Base-by-base conservation (phyloP, 1,284 basidiomycete species). In the Cutaneotrichosporon dermatis region DNA sequence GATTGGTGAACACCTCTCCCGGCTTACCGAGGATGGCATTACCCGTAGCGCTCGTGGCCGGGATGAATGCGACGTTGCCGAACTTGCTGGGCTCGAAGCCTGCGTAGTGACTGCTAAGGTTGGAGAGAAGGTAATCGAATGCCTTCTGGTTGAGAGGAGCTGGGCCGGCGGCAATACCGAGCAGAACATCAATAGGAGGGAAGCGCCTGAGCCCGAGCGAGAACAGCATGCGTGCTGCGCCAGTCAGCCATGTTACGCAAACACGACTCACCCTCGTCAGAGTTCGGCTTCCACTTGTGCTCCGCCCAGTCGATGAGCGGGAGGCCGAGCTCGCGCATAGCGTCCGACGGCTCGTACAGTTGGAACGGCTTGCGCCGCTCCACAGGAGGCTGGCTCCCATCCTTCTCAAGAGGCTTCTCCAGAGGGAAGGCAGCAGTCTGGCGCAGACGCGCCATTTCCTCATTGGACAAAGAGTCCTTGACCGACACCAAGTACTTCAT, bases 401-500 rank as follows among this genome's bases (percentile, higher is more conserved):
- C 75, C n/a, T 72, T 74, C 2, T 68, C 69, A 0, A 69, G 51
- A 0, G 67, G 67, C 13, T 69, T 76, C 73, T 92, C 90, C 55
- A 83, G 83, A 0, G 85, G 85, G 68, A 97, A 93, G 8, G 90
- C 91, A 6, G 87, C 81, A 1, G 95, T 98, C 68, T 88, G 82
- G 53, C 83, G 83, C 33, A 99, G 81, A 13, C 88, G 83, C 4
- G 86, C 83, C 59, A 88, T 72, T 74, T 98, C 95, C 6, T 85
- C 81, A 0, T 79, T 58, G 0, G 84, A 83, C 37, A 98, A 76
- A 0, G 86, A 84, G 16, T 86, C 83, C 68, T 86, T 85, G 9
- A 96, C 90, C 5, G 88, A 88, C n/a, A 90, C 89, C 6, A 98
- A 84, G 72, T 96, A 94, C 69, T 88, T 88, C 60, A 88, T 84